Evolutionary conservation across 164 flowering plant species (phyloP).

Genomic region (Chloranthus sessilifolius): DNA sequence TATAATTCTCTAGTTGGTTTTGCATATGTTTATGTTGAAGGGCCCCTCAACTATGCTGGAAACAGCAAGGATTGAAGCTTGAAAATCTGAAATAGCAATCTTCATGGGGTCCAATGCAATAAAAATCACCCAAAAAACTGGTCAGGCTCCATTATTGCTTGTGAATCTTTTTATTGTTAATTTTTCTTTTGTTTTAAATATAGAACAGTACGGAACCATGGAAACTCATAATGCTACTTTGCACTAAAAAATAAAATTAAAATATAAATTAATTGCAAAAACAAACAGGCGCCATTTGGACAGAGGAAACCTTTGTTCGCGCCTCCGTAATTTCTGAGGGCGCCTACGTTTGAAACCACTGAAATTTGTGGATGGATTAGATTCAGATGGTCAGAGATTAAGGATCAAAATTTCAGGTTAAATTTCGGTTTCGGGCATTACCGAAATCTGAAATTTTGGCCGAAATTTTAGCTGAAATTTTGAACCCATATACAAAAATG

Average conservation of each 20-base stretch:
- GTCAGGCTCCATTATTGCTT: conserved; percentile 5
- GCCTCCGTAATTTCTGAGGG: too few relatives aligned
- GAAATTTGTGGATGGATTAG: too few relatives aligned
- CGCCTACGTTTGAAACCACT: too few relatives aligned
- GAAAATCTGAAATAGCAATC: not conserved
- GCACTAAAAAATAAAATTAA: conserved; percentile 16
- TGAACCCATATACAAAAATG: too few relatives aligned
- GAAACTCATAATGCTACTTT: conserved; percentile 13
- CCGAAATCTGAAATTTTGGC: too few relatives aligned
- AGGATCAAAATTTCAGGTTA: too few relatives aligned
- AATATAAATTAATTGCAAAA: too few relatives aligned
- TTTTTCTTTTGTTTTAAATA: not conserved
- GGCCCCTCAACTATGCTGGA: conserved; percentile 16
- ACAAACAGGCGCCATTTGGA: too few relatives aligned
- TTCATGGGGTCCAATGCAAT: not conserved
- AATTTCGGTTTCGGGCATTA: too few relatives aligned
- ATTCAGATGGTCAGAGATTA: too few relatives aligned
- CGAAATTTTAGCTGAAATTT: too few relatives aligned
- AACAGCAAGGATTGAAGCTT: conserved; percentile 20
- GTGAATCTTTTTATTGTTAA: not conserved
- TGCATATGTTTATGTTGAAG: not conserved
- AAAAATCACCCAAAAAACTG: not conserved
- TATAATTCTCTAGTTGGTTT: conserved; percentile 3
- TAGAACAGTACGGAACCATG: conserved; percentile 12
- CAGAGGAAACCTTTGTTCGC: too few relatives aligned